phyloP scores from a whole-genome alignment of 331 rosid genomes.

The Quercus lobata region DNA sequence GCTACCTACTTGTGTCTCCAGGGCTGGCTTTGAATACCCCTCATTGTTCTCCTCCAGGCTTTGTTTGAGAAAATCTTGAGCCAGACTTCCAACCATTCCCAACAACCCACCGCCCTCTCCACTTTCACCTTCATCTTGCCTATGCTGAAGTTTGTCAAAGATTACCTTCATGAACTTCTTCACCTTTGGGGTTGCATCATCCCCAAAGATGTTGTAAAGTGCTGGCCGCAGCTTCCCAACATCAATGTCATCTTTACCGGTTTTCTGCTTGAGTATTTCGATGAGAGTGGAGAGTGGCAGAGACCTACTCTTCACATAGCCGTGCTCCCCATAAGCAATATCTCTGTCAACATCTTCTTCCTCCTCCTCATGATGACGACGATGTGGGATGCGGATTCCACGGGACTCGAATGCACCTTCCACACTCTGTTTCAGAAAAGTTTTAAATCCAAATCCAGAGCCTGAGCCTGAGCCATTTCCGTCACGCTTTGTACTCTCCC shows the following conservation, averaged over 20 bases:
- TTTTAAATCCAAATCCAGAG: slow-evolving; percentile 51
- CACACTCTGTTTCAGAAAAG: slow-evolving; percentile 49
- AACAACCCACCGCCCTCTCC: slow-evolving; percentile 41
- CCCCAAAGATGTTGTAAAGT: slow-evolving; percentile 62
- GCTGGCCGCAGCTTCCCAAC: slow-evolving; percentile 68
- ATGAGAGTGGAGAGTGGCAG: slow-evolving; percentile 61
- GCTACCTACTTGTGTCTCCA: slow-evolving; percentile 49
- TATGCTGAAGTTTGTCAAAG: slow-evolving; percentile 46
- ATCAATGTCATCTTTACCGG: slow-evolving; percentile 67
- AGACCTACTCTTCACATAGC: slow-evolving; percentile 41
- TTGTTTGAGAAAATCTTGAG: slow-evolving; percentile 55
- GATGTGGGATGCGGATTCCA: slow-evolving; percentile 71
- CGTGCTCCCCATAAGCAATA: slow-evolving; percentile 24
- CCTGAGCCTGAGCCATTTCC: slow-evolving; percentile 9
- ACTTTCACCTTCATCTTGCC: slow-evolving; percentile 22
- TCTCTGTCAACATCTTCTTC: slow-evolving; percentile 34
- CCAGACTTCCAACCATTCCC: slow-evolving; percentile 66
- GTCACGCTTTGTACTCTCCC: slow-evolving; percentile 53
- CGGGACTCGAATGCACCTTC: slow-evolving; percentile 61
- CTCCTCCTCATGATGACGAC: slow-evolving; percentile 4
- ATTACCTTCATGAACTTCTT: slow-evolving; percentile 67
- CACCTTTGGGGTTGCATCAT: slow-evolving; percentile 83
- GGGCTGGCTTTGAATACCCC: slow-evolving; percentile 72
- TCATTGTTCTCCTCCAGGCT: slow-evolving; percentile 39
- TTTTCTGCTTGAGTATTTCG: slow-evolving; percentile 71